A percentile compares a stretch with the other conserved stretches of the same genome.
Evolutionary conservation across 768 basidiomycete species (phyloP).

Genomic region (Termitomyces sp.): DNA sequence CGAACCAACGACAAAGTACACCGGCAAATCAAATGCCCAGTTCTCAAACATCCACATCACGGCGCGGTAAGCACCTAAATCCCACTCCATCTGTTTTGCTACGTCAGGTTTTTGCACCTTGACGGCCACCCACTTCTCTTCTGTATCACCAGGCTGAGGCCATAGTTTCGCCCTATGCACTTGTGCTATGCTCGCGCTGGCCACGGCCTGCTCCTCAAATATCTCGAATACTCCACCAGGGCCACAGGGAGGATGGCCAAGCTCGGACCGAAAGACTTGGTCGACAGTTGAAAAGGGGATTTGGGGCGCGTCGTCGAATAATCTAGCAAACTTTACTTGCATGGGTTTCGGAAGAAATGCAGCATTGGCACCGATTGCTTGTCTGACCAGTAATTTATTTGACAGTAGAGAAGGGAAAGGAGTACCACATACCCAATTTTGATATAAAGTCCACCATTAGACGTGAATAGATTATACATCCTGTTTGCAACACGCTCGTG

Average conservation of each 20-base stretch:
- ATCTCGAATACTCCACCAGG: constrained; percentile 72
- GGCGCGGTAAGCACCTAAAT: constrained; percentile 60
- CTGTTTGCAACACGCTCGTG: constrained; percentile 83
- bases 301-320: constrained; percentile 88
- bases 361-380: constrained; percentile 81
- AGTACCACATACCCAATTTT: constrained; percentile 53
- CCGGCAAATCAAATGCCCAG: constrained; percentile 81
- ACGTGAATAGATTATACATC: constrained; percentile 68
- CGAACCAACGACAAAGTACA: constrained; percentile 73
- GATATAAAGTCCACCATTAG: constrained; percentile 83
- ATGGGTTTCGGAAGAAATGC: constrained; percentile 80
- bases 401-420: background rate
- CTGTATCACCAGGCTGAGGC: constrained; percentile 31
- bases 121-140: constrained; percentile 77
- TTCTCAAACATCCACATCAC: constrained; percentile 80
- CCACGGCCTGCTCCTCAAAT: constrained; percentile 73
- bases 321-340: constrained; percentile 71
- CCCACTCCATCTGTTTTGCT: constrained; percentile 80
- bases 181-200: constrained; percentile 90
- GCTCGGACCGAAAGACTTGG: constrained; percentile 62
- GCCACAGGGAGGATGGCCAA: constrained; percentile 57
- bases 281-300: constrained; percentile 68
- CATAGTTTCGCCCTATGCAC: constrained; percentile 73
- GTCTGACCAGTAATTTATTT: constrained; percentile 32
- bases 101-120: constrained; percentile 93